Evolutionary conservation across 2,329 filamentous ascomycete species (phyloP).

Genomic region (Aspergillus hortae): DNA sequence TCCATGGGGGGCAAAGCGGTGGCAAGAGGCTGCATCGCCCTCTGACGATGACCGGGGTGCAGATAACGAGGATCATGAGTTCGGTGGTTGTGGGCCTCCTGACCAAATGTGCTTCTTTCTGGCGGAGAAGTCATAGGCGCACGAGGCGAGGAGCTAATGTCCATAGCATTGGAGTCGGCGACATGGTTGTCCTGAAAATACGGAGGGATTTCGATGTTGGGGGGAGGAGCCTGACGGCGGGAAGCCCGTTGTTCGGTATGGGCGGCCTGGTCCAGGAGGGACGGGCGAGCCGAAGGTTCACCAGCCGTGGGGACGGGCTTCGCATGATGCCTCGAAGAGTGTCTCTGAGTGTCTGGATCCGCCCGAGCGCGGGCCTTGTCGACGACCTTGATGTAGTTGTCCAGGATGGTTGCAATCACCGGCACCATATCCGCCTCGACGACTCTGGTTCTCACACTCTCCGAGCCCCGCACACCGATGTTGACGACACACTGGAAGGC

Average conservation of each 20-base stretch:
- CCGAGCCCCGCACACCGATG: constrained; percentile 93
- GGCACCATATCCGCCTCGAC: constrained; percentile 99
- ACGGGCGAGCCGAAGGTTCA: constrained; percentile 27
- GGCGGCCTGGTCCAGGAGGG: constrained; percentile 50
- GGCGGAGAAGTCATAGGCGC: constrained; percentile 68
- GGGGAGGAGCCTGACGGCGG: constrained; percentile 77
- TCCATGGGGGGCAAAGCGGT: constrained; percentile 67
- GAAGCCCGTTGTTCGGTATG: constrained; percentile 56
- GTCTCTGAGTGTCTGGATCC: constrained; percentile 68
- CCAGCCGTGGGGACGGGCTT: constrained; percentile 27
- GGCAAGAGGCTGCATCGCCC: constrained; percentile 63
- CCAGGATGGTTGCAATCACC: constrained; percentile 94
- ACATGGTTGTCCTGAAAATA: constrained; percentile 48
- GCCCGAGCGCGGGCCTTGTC: constrained; percentile 86
- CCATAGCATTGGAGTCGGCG: constrained; percentile 52
- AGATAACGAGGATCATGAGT: constrained; percentile 36
- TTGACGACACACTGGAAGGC: constrained; percentile 99
- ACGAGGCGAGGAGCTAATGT: constrained; percentile 60
- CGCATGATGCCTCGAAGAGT: constrained; percentile 28
- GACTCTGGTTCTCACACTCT: constrained; percentile 87
- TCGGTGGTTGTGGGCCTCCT: constrained; percentile 50
- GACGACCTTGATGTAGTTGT: constrained; percentile 96
- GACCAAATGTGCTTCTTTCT: constrained; percentile 63
- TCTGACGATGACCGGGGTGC: constrained; percentile 49
- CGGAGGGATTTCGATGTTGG: constrained; percentile 74